Base-by-base conservation (phyloP, 73 alveolate genomes). In the Paramecium tetraurelia region DNA sequence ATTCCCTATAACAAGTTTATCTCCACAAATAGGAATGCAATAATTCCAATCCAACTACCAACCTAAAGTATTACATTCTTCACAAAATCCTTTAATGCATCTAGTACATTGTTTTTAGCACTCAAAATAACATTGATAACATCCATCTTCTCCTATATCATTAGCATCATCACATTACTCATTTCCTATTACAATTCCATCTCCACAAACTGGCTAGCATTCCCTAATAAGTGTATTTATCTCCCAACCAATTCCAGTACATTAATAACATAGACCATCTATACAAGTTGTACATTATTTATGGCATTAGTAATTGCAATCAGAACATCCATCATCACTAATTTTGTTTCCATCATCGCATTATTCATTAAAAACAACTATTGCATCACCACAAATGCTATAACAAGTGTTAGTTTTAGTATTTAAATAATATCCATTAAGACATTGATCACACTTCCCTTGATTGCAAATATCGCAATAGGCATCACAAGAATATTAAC, bases 21-120 rank as follows among this genome's bases (percentile, higher is more conserved):
- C 93, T 24, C 93, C 93, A 58, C 93, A 85, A 68, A 27, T 58
- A 58, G 92, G 92, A 12, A 33, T 40, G 35, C 86, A 72, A 46
- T 20, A 10, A 85, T 29, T 57, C 97, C 97, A 29, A 53, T 53
- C 72, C 18, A 38, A 40, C 12, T 27, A 10, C 35, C 92, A 41
- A 44, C 41, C 38, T 38, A 3, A 0, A 18, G 58, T 43, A 40
- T 58, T 36, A n/a, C 93, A 85, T 85, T 31, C 59, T 9, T 57
- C 69, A 24, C 85, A 43, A 35, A 7, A 33, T 7, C 68, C 93
- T 10, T 57, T 85, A 1, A 24, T 1, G 22, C 93, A 58, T 31
- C 21, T 50, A 0, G 93, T 31, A 36, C 93, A 85, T 8, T 46
- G 20, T 40, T 68, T 36, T 89, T 89, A 85, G 11, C 93, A 57